Base-by-base conservation (phyloP, 108 stramenopile species). In the Schizochytrium sp. region DNA sequence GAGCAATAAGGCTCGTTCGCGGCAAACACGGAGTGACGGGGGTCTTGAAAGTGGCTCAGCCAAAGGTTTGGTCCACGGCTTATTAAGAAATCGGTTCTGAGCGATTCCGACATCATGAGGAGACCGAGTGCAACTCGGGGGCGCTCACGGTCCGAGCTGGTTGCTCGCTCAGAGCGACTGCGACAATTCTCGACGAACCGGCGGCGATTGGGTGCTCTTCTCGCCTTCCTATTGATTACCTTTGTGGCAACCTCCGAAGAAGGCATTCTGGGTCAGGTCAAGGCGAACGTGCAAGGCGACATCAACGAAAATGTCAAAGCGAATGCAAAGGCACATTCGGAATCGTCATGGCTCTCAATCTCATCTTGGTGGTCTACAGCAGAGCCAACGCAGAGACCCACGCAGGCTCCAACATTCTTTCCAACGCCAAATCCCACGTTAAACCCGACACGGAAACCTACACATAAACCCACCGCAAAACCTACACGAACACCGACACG, bases 221-320 rank as follows among this genome's bases (percentile, higher is more conserved):
- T 69, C 19, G 64, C 19, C 64, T 69, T 69, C 28, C 64, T 69
- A 44, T 44, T 69, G 42, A 1, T 69, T 44, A 44, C 64, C 64
- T 69, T 69, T 44, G 15, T 69, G 64, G 64, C 64, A 38, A 69
- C 64, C 12, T 69, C 64, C 42, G 64, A 69, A 44, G 64, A 69
- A 38, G 44, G 64, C 64, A 7, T 69, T 8, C 7, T 12, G 64
- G 64, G 19, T 0, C 64, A 38, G 64, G 57, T 17, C 64, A 44
- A 7, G 3, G 15, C 64, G 64, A 44, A 12, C 28, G 59, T n/a
- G 59, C 59, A 60, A 17, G 17, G 59, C 59, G 59, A n/a, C 59
- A n/a, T n/a, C 59, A 17, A 60, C 59, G 59, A 60, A 1, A n/a
- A 60, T n/a, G 28, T n/a, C 59, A 0, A 60, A 17, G 59, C 59